A percentile compares a stretch with the other conserved stretches of the same genome.
Evolutionary conservation across 2,329 filamentous ascomycete species (phyloP).

Genomic region (Didymella pomorum): DNA sequence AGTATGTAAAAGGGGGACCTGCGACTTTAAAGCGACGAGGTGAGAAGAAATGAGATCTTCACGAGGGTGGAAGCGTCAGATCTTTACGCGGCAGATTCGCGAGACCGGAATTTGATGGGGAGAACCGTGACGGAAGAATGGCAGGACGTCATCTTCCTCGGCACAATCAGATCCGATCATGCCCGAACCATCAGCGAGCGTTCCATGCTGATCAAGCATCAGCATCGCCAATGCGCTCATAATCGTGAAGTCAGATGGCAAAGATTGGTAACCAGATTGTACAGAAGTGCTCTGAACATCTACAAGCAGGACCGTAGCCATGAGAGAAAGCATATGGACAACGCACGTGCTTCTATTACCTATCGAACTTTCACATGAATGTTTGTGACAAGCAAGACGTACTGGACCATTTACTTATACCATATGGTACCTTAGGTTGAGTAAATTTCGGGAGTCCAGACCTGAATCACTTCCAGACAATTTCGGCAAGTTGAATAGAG

Average conservation of each 20-base stretch:
- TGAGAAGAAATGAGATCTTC: neutral
- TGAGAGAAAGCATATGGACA: neutral
- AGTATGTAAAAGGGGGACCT: neutral
- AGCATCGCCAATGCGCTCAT: neutral
- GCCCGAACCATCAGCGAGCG: slow-evolving; percentile 19
- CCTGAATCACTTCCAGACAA: neutral
- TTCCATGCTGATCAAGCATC: neutral
- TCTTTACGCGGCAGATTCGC: neutral
- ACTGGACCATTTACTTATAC: neutral
- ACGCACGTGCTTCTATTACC: neutral
- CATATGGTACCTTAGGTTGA: neutral
- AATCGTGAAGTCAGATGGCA: neutral
- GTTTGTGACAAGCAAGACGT: neutral
- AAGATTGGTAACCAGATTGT: neutral
- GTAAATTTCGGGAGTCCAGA: neutral
- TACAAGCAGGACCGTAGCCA: neutral
- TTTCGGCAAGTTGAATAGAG: neutral
- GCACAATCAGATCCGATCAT: slow-evolving; percentile 12
- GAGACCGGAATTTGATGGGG: slow-evolving; percentile 11
- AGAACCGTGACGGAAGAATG: slow-evolving; percentile 10
- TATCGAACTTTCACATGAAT: neutral
- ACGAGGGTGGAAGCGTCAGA: neutral
- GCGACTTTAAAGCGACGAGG: neutral
- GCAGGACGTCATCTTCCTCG: slow-evolving; percentile 18
- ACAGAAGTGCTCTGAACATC: neutral